These are phyloP conservation scores for Solanum hybrid DNA, from an alignment of 305 asterid genomes.

Conservation along the genomic window DNA sequence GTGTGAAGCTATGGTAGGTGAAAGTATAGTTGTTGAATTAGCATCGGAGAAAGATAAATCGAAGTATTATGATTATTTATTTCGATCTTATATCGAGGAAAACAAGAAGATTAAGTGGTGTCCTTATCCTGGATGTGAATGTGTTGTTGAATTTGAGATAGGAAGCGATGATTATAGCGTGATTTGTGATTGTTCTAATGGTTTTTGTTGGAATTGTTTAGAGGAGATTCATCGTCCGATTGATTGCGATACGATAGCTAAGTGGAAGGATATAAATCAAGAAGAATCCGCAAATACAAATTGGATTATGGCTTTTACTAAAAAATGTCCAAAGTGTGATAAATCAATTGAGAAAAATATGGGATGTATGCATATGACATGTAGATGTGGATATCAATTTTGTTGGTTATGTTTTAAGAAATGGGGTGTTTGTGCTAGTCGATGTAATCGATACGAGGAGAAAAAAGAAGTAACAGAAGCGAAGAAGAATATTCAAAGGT, in stretches of 20 bases:
- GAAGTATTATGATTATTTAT: conserved; percentile 19
- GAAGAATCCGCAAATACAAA: not conserved
- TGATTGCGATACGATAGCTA: conserved; percentile 6
- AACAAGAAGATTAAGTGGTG: conserved; percentile 11
- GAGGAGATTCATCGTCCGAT: conserved; percentile 15
- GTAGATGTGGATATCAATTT: conserved; percentile 7
- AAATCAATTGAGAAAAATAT: conserved; percentile 1
- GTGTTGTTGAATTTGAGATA: not conserved
- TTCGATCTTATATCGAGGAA: conserved; percentile 23
- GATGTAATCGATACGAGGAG: conserved; percentile 4
- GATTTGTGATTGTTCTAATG: conserved; percentile 4
- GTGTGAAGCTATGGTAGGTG: conserved; percentile 26
- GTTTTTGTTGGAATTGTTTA: conserved; percentile 16
- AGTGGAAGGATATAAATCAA: not conserved
- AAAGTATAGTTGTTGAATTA: conserved; percentile 16
- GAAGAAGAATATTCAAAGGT: not conserved
- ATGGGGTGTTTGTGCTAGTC: not conserved
- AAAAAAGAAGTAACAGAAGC: not conserved
- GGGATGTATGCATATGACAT: conserved; percentile 15
- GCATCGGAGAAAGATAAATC: conserved; percentile 12
- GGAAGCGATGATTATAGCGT: not conserved
- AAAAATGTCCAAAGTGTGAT: conserved; percentile 7
- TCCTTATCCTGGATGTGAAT: conserved; percentile 14
- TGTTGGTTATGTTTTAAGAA: conserved; percentile 13
- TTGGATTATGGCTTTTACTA: conserved; percentile 1